Evolutionary conservation across 2,329 filamentous ascomycete species (phyloP), one percentile per base, ranked within the genome.

Genomic region (Botrytis pseudocinerea): DNA sequence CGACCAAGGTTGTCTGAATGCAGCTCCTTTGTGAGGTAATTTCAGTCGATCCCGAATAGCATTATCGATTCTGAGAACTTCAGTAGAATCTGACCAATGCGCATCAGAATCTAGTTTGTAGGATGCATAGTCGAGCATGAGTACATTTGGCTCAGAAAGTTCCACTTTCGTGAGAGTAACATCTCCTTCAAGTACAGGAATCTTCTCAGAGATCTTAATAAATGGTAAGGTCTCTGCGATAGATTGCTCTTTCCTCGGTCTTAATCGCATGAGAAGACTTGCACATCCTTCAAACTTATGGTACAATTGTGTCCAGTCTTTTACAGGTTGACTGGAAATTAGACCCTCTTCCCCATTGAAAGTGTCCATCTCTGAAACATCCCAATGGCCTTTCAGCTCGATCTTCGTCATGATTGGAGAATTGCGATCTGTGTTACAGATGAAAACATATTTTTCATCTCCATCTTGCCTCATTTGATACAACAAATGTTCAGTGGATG

Each of bases 381-480:
- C 70, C 80, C 80, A 81, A 12, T 54, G 35, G 1, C 80, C 80
- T 32, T 76, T 78, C 35, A 81, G 69, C 7, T 74, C 69, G 1
- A 81, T 73, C 8, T 60, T 71, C n/a, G 78, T 78, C 32, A 77
- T 72, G 10, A 76, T 66, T 0, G 76, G 70, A 2, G 73, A 75
- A 18, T 69, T 75, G 4, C 79, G 76, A 48, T 81, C 78, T 20
- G 76, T 79, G 42, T 81, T 81, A 74, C 80, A 81, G 69, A 81
- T 77, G 68, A 81, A 81, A 2, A 80, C 70, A 54, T 78, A 81
- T 12, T 77, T 76, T 18, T 79, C 74, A 16, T 78, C 75, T 6
- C 69, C 76, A 40, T 81, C 80, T 40, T 81, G 73, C 18, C 80
- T 76, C 75, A 81, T 79, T 59, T 81, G 80, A 68, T 81, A 79